Base-by-base conservation (phyloP, 352 stramenopile species). In the Globisporangium perplexum region DNA sequence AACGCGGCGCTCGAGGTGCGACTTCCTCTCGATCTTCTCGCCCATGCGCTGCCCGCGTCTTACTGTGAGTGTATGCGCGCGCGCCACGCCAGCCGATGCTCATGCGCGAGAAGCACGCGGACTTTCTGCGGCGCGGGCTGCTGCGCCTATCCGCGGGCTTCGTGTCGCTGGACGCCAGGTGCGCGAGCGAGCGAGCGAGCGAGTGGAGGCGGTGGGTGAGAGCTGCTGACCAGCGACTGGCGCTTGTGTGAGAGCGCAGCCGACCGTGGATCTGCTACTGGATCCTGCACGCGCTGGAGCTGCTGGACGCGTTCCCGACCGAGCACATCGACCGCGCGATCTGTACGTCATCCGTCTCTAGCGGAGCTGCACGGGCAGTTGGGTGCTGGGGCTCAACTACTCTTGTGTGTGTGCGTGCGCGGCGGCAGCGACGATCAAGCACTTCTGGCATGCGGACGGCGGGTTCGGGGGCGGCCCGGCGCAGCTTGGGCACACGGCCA, bases 181-280 rank as follows among this genome's bases (percentile, higher is more conserved):
- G 3, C 15, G 36, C 36, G 30, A 14, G 5, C 15, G 20, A 22
- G 18, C 33, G 18, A n/a, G 10, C 10, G 3, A 15, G 23, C 31
- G 14, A 11, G 17, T 43, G 7, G 15, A 36, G 11, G 7, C 12
- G 17, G 26, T 7, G 8, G 30, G 30, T 7, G 30, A 12, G 30
- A 3, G 30, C 5, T 51, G 24, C 10, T 51, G 24, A 31, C 11
- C 2, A 5, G 31, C 5, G 17, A 6, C 30, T 46, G 22, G 28
- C 26, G 4, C 11, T 0, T 24, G 4, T 45, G 5, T 23, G 17
- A 15, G 12, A 55, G 28, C 17, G 12, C 36, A 98, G 90, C 72
- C 90, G 94, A 18, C 93, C 96, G 11, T 99, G 96, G 96, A 97
- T 99, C 53, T 68, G 95, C 20, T 99, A 99, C 69, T 99, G 96